Percentiles rank a stretch among this genome's conserved stretches.
Evolutionary conservation across 2,329 filamentous ascomycete species (phyloP).

Genomic region (Pseudocercospora musae): DNA sequence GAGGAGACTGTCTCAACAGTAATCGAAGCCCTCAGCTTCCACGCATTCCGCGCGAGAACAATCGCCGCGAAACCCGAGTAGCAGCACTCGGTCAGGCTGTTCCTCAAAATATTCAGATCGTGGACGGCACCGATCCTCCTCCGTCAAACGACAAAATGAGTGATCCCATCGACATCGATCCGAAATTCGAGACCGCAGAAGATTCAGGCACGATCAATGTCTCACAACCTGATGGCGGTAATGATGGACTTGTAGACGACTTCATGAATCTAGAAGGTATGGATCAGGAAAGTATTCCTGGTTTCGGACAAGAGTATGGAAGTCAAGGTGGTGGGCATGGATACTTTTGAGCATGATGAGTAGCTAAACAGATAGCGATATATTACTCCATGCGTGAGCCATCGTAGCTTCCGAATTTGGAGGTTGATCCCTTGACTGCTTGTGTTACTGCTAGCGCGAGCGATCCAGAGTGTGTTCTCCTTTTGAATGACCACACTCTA

Average conservation of each 20-base stretch:
- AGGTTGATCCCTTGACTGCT: background rate
- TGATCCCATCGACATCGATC: slow-evolving; percentile 29
- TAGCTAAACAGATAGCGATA: background rate
- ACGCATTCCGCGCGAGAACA: slow-evolving; percentile 30
- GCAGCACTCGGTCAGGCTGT: slow-evolving; percentile 45
- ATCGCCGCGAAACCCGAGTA: slow-evolving; percentile 33
- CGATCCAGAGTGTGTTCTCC: background rate
- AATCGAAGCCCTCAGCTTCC: slow-evolving; percentile 31
- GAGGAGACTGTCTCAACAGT: slow-evolving; percentile 35
- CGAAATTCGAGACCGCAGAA: slow-evolving; percentile 32
- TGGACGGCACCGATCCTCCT: slow-evolving; percentile 41
- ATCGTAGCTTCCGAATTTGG: background rate
- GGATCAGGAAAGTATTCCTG: slow-evolving; percentile 23
- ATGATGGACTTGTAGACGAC: slow-evolving; percentile 33
- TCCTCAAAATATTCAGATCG: slow-evolving; percentile 38
- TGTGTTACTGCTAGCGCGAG: background rate
- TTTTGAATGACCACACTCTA: background rate
- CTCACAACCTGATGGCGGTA: slow-evolving; percentile 1
- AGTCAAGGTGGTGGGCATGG: slow-evolving; percentile 5
- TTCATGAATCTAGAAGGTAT: slow-evolving; percentile 43
- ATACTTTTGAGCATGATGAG: slow-evolving; percentile 5
- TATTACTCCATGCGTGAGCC: background rate
- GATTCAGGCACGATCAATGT: slow-evolving; percentile 4
- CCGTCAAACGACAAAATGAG: slow-evolving; percentile 7
- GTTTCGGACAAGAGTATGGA: slow-evolving; percentile 31